Percentiles rank a stretch among this genome's conserved stretches.
Conservation (phyloP, 305 asterid genomes). For the Coffea humblotiana region DNA sequence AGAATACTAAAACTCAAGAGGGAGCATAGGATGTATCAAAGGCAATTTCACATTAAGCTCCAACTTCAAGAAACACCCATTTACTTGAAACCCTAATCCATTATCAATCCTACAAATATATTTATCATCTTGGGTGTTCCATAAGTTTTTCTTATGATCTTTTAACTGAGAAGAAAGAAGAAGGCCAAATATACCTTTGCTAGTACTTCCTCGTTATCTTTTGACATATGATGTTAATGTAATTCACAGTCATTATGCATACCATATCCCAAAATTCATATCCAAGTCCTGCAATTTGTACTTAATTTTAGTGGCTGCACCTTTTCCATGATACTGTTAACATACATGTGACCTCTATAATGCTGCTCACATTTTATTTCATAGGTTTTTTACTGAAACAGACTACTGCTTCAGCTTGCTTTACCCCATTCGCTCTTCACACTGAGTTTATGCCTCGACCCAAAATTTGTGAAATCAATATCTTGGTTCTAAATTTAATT, state of each 20-base stretch:
- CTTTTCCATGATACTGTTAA: neutral
- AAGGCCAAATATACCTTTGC: neutral
- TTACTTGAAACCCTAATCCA: neutral
- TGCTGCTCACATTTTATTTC: neutral
- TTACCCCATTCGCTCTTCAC: neutral
- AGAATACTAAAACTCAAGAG: neutral
- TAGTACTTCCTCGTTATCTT: neutral
- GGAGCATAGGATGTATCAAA: neutral
- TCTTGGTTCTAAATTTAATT: neutral
- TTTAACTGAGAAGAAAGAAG: neutral
- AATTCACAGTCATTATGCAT: neutral
- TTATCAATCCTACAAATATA: neutral
- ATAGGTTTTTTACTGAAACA: neutral
- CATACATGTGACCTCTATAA: neutral
- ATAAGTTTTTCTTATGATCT: neutral
- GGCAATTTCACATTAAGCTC: neutral
- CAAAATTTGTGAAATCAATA: neutral
- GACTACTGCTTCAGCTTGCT: neutral
- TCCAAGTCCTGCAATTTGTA: neutral
- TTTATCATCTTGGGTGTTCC: neutral
- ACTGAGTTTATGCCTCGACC: neutral
- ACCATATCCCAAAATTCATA: neutral
- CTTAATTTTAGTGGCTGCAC: neutral
- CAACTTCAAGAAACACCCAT: neutral
- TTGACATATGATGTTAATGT: neutral